These are phyloP conservation scores for Reutealis trisperma DNA, from an alignment of 345 rosid genomes.

Conservation along the genomic window DNA sequence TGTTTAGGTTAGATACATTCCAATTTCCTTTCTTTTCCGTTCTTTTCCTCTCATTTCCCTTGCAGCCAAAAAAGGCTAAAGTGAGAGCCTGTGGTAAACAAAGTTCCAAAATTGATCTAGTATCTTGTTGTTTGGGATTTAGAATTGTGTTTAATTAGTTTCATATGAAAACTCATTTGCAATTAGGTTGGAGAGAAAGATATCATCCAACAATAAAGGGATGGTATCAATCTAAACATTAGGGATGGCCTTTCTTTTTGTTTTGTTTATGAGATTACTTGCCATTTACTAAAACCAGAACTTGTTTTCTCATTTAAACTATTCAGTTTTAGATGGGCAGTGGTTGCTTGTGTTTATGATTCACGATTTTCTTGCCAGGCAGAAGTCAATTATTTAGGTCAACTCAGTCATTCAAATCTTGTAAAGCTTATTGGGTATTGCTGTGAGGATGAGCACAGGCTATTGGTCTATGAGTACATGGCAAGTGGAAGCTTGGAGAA, in stretches of 20 bases:
- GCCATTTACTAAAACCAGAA: neutral
- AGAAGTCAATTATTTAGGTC: constrained; percentile 93
- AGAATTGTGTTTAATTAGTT: neutral
- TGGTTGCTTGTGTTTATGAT: neutral
- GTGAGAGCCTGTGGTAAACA: too few relatives aligned
- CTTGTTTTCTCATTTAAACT: neutral
- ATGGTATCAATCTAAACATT: neutral
- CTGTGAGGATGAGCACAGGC: constrained; percentile 93
- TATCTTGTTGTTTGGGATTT: neutral
- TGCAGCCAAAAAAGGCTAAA: too few relatives aligned
- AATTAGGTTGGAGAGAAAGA: neutral
- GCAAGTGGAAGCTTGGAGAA: constrained; percentile 90
- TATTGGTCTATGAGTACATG: constrained; percentile 93
- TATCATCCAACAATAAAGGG: too few relatives aligned
- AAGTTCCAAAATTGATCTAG: neutral
- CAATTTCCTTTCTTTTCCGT: too few relatives aligned
- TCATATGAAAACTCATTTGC: neutral
- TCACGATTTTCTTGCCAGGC: constrained; percentile 55
- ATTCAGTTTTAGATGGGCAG: neutral
- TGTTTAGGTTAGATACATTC: too few relatives aligned
- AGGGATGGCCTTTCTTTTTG: neutral
- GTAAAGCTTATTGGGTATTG: constrained; percentile 98
- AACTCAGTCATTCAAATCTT: constrained; percentile 85
- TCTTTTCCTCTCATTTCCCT: too few relatives aligned
- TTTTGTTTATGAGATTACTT: neutral